Evolutionary conservation across 169 alveolate genomes (phyloP), one percentile per base, ranked within the genome.

Genomic region (Babesia bovis): DNA sequence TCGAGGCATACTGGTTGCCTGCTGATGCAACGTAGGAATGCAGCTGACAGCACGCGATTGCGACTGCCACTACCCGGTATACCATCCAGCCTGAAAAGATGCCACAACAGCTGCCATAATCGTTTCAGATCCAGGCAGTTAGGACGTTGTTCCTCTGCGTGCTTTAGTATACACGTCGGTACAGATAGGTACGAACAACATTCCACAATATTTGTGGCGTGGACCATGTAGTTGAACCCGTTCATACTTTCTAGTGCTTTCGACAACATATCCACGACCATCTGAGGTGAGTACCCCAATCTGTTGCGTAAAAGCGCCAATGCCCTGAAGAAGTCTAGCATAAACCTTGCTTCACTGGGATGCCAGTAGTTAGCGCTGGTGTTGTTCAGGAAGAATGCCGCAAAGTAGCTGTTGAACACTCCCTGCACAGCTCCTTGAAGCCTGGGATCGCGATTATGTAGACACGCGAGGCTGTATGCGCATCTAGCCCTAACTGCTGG

Each of bases 1-100:
- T 56, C 57, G 45, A 69, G 36, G 36, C 66, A 21, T 28, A 78
- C 19, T 51, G 82, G 74, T 69, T 78, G 87, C 30, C 87, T 59
- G 33, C 77, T 58, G 19, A 81, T 10, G 28, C 84, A 81, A 26
- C 72, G 10, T 23, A 81, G 59, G 51, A 70, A 81, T 17, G 67
- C 66, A 15, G 70, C 55, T 7, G 88, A 51, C 38, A 81, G 55
- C 61, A 70, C 15, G 35, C 74, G 41, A 36, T 55, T 51, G 55
- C 47, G 17, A 21, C 83, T 66, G 30, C 88, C 68, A 32, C 84
- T 70, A 0, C 84, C 88, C 3, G 88, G 88, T 38, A 81, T 70
- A 19, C 85, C 88, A 42, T 81, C 88, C 10, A 81, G 74, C 67
- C 88, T 59, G 41, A 81, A 81, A 33, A 81, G 36, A 60, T 81